phyloP scores from a whole-genome alignment of 169 alveolate genomes.

The Plasmodium coatneyi region DNA sequence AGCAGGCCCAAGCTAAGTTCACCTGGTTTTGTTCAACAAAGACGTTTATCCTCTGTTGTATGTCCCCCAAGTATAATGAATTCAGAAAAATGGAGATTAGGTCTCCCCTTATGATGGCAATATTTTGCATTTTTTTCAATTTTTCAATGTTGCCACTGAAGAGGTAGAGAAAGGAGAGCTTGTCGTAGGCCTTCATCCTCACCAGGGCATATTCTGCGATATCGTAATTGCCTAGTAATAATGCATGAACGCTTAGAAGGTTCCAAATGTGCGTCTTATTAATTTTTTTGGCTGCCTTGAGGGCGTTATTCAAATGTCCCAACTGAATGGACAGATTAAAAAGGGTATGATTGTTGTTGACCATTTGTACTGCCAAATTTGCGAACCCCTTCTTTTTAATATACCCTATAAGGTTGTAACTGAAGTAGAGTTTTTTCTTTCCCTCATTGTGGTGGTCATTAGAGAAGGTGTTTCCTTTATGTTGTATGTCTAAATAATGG shows the following conservation, averaged over 20 bases:
- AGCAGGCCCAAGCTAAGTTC: conserved; percentile 84
- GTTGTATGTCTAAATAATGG: conserved; percentile 22
- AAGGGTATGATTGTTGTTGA: conserved; percentile 77
- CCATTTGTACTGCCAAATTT: conserved; percentile 79
- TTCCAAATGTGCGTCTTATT: conserved; percentile 82
- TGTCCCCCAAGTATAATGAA: conserved; percentile 83
- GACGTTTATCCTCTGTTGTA: conserved; percentile 86
- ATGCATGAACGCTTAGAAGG: conserved; percentile 79
- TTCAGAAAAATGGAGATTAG: conserved; percentile 85
- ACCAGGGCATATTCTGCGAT: conserved; percentile 92
- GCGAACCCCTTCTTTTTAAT: conserved; percentile 80
- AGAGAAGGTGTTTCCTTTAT: background rate
- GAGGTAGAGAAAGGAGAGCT: conserved; percentile 88
- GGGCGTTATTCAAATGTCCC: conserved; percentile 79
- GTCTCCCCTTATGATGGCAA: conserved; percentile 82
- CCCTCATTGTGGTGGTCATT: conserved; percentile 44
- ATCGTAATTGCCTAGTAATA: conserved; percentile 87
- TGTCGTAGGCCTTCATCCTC: conserved; percentile 89
- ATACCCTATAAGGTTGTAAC: conserved; percentile 79
- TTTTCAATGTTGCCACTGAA: conserved; percentile 88
- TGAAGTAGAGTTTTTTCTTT: conserved; percentile 71
- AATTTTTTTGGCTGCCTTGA: conserved; percentile 80
- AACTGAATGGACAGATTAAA: conserved; percentile 79
- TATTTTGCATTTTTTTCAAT: conserved; percentile 80
- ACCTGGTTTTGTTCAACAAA: conserved; percentile 87